These are phyloP conservation scores for Solanum chilense DNA, from an alignment of 257 asterid species.

Conservation along the genomic window DNA sequence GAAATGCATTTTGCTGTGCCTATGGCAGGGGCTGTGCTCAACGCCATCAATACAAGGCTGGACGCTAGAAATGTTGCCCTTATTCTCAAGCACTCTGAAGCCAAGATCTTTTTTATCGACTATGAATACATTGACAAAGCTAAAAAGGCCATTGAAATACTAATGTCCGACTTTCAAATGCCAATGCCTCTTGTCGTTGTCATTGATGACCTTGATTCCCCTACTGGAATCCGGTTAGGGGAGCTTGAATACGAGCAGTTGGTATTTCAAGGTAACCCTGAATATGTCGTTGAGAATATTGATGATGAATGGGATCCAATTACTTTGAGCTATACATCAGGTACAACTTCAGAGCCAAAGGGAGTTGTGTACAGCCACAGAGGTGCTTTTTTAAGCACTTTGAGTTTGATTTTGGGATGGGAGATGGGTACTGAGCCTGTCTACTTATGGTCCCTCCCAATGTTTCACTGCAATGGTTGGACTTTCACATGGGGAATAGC, in stretches of 20 bases:
- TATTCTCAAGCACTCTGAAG: constrained; percentile 62
- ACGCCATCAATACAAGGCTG: constrained; percentile 67
- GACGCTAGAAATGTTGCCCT: constrained; percentile 52
- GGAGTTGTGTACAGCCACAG: constrained; percentile 82
- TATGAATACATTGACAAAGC: constrained; percentile 40
- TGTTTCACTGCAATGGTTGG: constrained; percentile 98
- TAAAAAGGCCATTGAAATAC: constrained; percentile 28
- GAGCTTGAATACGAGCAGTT: constrained; percentile 62
- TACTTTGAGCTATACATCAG: constrained; percentile 72
- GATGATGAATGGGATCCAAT: constrained; percentile 77
- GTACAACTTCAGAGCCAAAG: constrained; percentile 80
- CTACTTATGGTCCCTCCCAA: constrained; percentile 83
- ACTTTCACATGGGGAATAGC: constrained; percentile 91
- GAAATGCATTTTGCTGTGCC: constrained; percentile 95
- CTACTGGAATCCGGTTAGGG: constrained; percentile 43
- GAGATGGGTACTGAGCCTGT: constrained; percentile 70
- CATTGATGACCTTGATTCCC: constrained; percentile 47
- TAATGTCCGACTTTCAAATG: constrained; percentile 11
- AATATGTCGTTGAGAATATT: constrained; percentile 17
- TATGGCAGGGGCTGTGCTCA: constrained; percentile 90
- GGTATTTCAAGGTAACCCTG: constrained; percentile 31
- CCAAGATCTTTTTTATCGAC: constrained; percentile 56
- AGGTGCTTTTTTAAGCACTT: constrained; percentile 70
- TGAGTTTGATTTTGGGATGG: constrained; percentile 65
- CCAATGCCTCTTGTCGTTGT: constrained; percentile 43